Conservation (phyloP, 163 green algal species). For the Smithsoniella earleae region DNA sequence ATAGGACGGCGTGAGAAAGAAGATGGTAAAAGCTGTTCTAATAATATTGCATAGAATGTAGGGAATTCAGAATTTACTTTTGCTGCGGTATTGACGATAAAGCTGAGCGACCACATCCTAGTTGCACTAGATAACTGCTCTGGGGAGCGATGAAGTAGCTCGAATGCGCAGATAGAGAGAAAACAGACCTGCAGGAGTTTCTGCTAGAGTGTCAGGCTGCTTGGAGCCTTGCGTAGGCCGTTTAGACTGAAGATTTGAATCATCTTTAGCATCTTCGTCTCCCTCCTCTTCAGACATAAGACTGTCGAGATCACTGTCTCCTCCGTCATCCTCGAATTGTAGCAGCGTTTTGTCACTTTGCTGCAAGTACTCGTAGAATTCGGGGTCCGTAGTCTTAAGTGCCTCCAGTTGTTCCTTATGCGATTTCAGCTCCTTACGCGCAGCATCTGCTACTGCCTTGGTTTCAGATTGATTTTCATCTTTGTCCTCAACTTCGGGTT, state of each 20-base stretch:
- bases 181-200: background rate
- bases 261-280: background rate
- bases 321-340: slow-evolving; percentile 62
- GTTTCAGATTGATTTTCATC: background rate
- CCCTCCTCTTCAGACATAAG: background rate
- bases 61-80: too few species aligned
- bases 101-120: too few species aligned
- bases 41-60: too few species aligned
- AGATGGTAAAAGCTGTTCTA: too few species aligned
- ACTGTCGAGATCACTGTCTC: slow-evolving; percentile 37
- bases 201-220: background rate
- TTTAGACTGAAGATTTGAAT: background rate
- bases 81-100: too few species aligned
- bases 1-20: too few species aligned
- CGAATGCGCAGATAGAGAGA: too few species aligned
- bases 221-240: background rate
- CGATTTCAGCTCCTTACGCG: slow-evolving; percentile 38
- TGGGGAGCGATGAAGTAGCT: too few species aligned
- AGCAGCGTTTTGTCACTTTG: slow-evolving; percentile 77
- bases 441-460: background rate
- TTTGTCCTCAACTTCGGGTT: background rate
- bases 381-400: slow-evolving; percentile 56
- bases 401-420: slow-evolving; percentile 67
- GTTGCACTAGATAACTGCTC: too few species aligned
- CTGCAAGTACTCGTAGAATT: slow-evolving; percentile 68